Evolutionary conservation across 495 filamentous ascomycete genomes (phyloP), one percentile per base, ranked within the genome.

Genomic region (Chaetomidium leptoderma): DNA sequence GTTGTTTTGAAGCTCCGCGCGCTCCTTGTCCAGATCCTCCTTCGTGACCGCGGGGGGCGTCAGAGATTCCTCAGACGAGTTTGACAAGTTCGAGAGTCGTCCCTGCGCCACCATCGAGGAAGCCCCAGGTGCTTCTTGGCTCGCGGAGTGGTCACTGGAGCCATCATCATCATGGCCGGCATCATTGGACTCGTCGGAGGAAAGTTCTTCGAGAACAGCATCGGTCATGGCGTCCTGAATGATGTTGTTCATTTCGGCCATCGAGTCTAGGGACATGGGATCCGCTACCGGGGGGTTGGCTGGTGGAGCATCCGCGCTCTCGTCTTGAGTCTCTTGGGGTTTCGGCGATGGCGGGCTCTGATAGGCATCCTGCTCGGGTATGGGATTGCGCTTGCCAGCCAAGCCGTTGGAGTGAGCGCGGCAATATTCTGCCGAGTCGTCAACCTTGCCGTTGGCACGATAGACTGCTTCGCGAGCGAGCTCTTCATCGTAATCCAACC

Each of bases 1-100:
- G 53, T 89, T 86, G 8, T 83, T 78, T 30, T 89, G 81, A 44
- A 97, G 75, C 11, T 78, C 79, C 21, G 80, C 79, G 36, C 95
- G 85, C 68, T 90, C 85, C 29, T 82, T 79, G 57, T 97, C 89
- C 24, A 99, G 75, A 65, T 95, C 90, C 56, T 97, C 90, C 47
- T 92, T 74, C 0, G 90, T 91, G 21, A 76, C 60, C 19, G 24
- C 8, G 6, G 56, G 48, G 7, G 49, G 4, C n/a, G 46, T 36
- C 16, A 37, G 26, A 33, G 49, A 33, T 9, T 48, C 60, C 2
- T 43, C 10, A 16, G 55, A 44, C 5, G 53, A 30, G 37, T 17
- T 32, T 11, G 64, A 59, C 7, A 60, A n/a, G 43, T 11, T 53
- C 37, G 6, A 43, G 26, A 17, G 39, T n/a, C n/a, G 37, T 32